Conservation (phyloP, 345 rosid species). For the Geranium brycei region DNA sequence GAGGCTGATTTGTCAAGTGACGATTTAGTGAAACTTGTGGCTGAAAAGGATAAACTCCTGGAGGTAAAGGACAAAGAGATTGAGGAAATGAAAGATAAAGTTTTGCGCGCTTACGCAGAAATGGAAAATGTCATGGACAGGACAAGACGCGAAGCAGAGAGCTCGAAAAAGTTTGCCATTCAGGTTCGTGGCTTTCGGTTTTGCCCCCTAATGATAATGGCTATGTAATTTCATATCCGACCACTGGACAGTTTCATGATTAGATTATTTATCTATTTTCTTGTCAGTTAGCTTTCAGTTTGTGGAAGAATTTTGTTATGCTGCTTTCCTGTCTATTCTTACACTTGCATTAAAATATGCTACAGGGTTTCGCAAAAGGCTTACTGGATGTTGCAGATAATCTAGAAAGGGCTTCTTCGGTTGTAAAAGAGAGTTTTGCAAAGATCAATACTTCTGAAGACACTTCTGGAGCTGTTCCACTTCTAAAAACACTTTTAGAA, state of each 20-base stretch:
- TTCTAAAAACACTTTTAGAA: slow-evolving; percentile 65
- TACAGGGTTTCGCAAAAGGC: slow-evolving; percentile 70
- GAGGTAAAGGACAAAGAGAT: slow-evolving; percentile 48
- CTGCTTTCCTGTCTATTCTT: background rate
- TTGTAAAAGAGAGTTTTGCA: slow-evolving; percentile 62
- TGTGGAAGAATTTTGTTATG: background rate
- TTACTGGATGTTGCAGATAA: slow-evolving; percentile 88
- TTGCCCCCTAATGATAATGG: background rate
- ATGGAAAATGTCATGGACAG: slow-evolving; percentile 81
- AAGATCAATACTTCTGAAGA: slow-evolving; percentile 56
- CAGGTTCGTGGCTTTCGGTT: slow-evolving; percentile 38
- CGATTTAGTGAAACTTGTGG: slow-evolving; percentile 62
- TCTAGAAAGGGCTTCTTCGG: slow-evolving; percentile 80
- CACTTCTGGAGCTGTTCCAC: slow-evolving; percentile 45
- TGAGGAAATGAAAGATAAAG: slow-evolving; percentile 59
- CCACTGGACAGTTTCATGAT: background rate
- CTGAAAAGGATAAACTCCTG: slow-evolving; percentile 67
- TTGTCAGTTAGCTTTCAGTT: too few relatives aligned
- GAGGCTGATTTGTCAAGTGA: slow-evolving; percentile 52
- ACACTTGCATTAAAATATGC: slow-evolving; percentile 3
- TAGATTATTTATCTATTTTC: background rate
- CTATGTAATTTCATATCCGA: slow-evolving; percentile 1
- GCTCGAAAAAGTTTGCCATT: slow-evolving; percentile 69
- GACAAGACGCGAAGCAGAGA: slow-evolving; percentile 81
- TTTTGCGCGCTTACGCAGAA: slow-evolving; percentile 66